phyloP scores from a whole-genome alignment of 129 eudicot species.

The Artemisia argyi region DNA sequence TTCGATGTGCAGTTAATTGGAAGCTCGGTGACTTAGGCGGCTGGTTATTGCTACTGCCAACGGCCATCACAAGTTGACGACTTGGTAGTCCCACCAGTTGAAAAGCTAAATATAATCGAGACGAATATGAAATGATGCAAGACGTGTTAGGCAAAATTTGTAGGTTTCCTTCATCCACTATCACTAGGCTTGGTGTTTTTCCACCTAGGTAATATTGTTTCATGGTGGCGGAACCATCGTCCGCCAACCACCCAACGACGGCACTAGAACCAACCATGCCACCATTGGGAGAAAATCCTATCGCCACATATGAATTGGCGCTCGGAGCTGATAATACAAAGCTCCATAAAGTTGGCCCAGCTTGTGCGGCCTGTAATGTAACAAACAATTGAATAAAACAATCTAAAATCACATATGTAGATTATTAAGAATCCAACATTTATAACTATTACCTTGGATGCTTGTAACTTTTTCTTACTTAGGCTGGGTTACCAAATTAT shows the following conservation, averaged over 20 bases:
- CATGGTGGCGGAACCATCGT: slow-evolving; percentile 34
- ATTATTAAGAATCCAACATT: no score
- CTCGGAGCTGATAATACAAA: slow-evolving; percentile 81
- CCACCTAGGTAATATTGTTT: slow-evolving; percentile 56
- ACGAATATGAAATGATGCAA: slow-evolving; percentile 27
- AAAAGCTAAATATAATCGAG: slow-evolving; percentile 55
- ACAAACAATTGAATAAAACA: no score
- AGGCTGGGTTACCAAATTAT: no score
- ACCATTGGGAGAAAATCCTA: slow-evolving; percentile 83
- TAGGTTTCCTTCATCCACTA: slow-evolving; percentile 52
- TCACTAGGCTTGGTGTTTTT: slow-evolving; percentile 45
- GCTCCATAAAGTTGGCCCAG: slow-evolving; percentile 65
- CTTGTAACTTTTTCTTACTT: no score
- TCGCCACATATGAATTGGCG: slow-evolving; percentile 55
- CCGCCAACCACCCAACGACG: slow-evolving; percentile 67
- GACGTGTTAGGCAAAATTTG: slow-evolving; percentile 40
- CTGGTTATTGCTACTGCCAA: slow-evolving; percentile 44
- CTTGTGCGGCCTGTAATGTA: slow-evolving; percentile 52
- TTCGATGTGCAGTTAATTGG: slow-evolving; percentile 40
- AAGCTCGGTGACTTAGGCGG: slow-evolving; percentile 37
- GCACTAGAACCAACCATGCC: slow-evolving; percentile 87
- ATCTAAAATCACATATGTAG: no score
- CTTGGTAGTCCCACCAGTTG: slow-evolving; percentile 49
- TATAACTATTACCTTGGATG: no score
- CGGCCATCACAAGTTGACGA: slow-evolving; percentile 45